Base-by-base conservation (phyloP, 352 stramenopile species). In the Globisporangium splendens region DNA sequence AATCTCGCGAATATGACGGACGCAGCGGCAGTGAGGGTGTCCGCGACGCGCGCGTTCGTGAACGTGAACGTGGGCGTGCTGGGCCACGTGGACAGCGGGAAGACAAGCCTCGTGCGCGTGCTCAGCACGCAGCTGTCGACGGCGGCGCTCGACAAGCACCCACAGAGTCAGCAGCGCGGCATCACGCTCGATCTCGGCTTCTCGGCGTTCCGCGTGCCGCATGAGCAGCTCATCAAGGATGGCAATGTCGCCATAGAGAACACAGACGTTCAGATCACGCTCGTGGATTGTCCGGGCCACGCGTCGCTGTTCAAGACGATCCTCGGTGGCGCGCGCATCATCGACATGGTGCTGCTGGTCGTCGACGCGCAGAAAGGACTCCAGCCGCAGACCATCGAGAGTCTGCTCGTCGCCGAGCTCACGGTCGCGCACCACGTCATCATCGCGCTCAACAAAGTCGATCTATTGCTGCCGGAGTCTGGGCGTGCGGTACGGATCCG, bases 111-210 rank as follows among this genome's bases (percentile, higher is more conserved):
- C 56, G 96, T 99, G 48, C 96, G 97, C 55, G 96, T 96, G 15
- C 72, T 99, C 15, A 98, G 90, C 54, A 99, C 96, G n/a, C 73
- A 96, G 21, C 70, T 99, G 11, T 99, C 94, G 14, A 99, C 98
- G 10, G 97, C 98, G 8, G 83, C 96, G 18, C 83, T 99, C 55
- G 98, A 99, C 76, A 99, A 99, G 75, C 83, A 98, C 50, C 97
- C 97, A 50, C 93, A 99, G 86, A 98, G 84, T 43, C 85, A 97
- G 68, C 74, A 96, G 63, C 84, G 97, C 50, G 97, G 97, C 48
- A 99, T 99, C 62, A 99, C 98, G 51, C 72, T 99, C 31, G 97
- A 99, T 73, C 76, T 99, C 42, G 97, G 97, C 10, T 99, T 99
- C 82, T 98, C 91, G 28, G 87, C 95, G 44, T 98, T 99, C 70